Base-by-base conservation (phyloP, 2,329 filamentous ascomycete species). In the Arthrobotrys pseudoclavata region DNA sequence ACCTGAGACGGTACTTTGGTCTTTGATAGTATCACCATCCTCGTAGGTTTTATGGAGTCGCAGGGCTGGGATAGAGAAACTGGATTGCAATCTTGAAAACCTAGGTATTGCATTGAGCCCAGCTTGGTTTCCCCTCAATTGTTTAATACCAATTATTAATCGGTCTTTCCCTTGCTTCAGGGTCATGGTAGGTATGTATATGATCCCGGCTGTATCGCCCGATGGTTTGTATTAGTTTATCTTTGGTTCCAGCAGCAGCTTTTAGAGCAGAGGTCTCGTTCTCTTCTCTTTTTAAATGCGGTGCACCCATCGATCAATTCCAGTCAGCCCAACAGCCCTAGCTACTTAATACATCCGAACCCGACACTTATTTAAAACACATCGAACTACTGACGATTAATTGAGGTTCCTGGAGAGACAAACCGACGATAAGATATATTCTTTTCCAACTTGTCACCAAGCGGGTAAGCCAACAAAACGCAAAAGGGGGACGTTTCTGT, bases 101-200 rank as follows among this genome's bases (percentile, higher is more conserved):
- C 37, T 31, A 31, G 29, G 29, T 7, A 31, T 31, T 31, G 29
- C 7, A 53, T 53, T 34, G 50, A 45, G 18, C 24, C 50, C 47
- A 20, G 24, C 24, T 62, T 37, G 52, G 12, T 45, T 42, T 50
- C 71, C 55, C 64, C 47, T 69, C 64, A 67, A 50, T 60, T 61
- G 53, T 34, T 72, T 53, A 52, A 47, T 62, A 57, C 55, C 26
- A 55, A 69, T 76, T 76, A 69, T 69, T 67, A 70, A 76, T 76
- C 66, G 50, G 26, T 7, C 72, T 53, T 60, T 52, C 42, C 45
- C 48, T 63, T 31, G 34, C 20, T 20, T 45, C 52, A 55, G 24
- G 31, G 47, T 45, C 15, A 48, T 22, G 20, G 45, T 24, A 18
- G 40, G 50, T 37, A 37, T 42, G 10, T 47, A 15, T 60, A 31